These are phyloP conservation scores for Luffa aegyptiaca DNA, from an alignment of 306 rosid species.

Conservation along the genomic window DNA sequence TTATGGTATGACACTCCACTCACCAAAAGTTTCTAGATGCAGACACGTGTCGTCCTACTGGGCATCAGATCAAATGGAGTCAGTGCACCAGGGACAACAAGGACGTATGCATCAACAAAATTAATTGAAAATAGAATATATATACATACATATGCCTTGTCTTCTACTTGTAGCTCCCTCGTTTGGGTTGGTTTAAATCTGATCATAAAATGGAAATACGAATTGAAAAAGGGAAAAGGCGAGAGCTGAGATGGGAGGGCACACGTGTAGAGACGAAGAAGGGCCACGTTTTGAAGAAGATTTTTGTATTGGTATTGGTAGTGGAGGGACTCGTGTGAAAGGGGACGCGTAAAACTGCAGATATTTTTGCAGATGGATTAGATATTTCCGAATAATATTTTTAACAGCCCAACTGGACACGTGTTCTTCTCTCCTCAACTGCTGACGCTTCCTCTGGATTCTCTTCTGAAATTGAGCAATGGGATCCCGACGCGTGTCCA, in stretches of 20 bases:
- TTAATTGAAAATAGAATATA: neutral
- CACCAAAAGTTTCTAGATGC: neutral
- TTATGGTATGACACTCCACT: neutral
- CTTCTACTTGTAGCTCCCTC: too few relatives aligned
- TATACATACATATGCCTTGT: too few relatives aligned
- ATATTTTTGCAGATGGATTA: neutral
- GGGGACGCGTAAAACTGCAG: neutral
- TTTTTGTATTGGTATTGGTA: neutral
- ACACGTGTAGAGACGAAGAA: too few relatives aligned
- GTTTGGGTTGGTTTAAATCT: too few relatives aligned
- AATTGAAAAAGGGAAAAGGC: too few relatives aligned
- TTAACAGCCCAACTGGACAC: neutral
- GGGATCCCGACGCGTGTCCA: neutral
- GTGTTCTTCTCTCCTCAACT: neutral
- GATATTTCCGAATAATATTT: neutral
- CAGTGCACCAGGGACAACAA: too few relatives aligned
- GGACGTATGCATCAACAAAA: neutral
- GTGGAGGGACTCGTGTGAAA: neutral
- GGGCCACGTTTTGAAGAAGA: too few relatives aligned
- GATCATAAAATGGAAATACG: too few relatives aligned
- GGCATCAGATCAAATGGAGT: neutral
- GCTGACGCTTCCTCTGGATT: neutral
- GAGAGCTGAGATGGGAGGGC: too few relatives aligned
- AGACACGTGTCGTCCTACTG: neutral
- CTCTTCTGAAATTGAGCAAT: neutral